Conservation (phyloP, 345 rosid species). For the Passiflora organensis region DNA sequence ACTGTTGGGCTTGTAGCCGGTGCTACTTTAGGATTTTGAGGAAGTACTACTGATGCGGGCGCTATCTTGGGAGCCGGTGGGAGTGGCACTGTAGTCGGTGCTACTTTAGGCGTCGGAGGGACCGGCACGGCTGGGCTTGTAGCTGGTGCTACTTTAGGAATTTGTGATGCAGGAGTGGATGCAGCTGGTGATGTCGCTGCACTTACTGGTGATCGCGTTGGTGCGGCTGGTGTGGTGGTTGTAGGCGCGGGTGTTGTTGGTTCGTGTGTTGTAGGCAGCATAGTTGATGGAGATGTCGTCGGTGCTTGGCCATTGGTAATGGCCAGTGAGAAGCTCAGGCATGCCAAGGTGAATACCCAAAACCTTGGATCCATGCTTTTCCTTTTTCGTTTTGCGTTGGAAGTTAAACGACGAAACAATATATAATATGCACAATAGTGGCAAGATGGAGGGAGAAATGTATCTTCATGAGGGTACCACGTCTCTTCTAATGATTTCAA, state of each 20-base stretch:
- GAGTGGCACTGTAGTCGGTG: too few species aligned
- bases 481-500: constrained; percentile 41
- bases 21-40: too few species aligned
- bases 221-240: constrained; percentile 34
- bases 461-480: constrained; percentile 42
- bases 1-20: too few species aligned
- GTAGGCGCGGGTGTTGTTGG: constrained; percentile 32
- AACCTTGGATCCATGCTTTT: constrained; percentile 35
- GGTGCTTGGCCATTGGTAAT: constrained; percentile 62
- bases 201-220: constrained; percentile 37
- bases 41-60: too few species aligned
- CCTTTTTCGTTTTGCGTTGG: constrained; percentile 1
- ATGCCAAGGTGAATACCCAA: constrained; percentile 34
- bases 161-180: constrained; percentile 42
- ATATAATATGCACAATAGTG: constrained; percentile 22
- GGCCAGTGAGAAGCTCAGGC: constrained; percentile 34
- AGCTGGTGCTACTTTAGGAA: constrained; percentile 65
- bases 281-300: constrained; percentile 50
- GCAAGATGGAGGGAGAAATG: constrained; percentile 42
- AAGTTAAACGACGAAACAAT: constrained; percentile 13
- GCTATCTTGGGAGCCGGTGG: too few species aligned
- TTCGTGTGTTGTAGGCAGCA: constrained; percentile 27
- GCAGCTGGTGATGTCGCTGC: constrained; percentile 44
- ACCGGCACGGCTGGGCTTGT: too few species aligned
- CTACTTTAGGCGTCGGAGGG: too few species aligned